Evolutionary conservation across 805 yeast genomes (phyloP).

Genomic region (Cyberlindnera misumaiensis): DNA sequence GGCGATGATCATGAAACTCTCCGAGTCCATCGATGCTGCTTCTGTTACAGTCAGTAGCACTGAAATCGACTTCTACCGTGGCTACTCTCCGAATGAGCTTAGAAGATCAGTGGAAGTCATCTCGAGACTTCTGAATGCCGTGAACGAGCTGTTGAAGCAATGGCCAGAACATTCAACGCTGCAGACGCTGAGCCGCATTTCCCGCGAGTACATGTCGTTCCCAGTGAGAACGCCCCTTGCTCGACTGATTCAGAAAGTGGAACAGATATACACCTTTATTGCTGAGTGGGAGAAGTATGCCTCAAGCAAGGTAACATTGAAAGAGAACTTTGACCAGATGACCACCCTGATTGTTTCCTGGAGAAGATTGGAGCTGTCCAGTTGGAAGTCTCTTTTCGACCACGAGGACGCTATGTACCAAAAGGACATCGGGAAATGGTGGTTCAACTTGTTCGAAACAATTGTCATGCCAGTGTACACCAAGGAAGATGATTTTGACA

Average conservation of each 20-base stretch:
- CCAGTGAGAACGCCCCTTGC: slow-evolving; percentile 71
- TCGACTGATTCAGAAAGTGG: slow-evolving; percentile 70
- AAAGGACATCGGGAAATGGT: slow-evolving; percentile 67
- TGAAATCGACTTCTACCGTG: slow-evolving; percentile 59
- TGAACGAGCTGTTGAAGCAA: slow-evolving; percentile 41
- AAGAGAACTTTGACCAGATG: slow-evolving; percentile 45
- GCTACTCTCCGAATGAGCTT: slow-evolving; percentile 53
- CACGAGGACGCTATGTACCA: slow-evolving; percentile 50
- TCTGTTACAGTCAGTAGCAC: slow-evolving; percentile 20
- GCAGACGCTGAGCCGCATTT: slow-evolving; percentile 54
- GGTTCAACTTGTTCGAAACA: slow-evolving; percentile 85
- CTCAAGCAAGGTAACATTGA: slow-evolving; percentile 63
- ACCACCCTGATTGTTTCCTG: slow-evolving; percentile 75
- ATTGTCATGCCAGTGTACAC: slow-evolving; percentile 43
- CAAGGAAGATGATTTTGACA: slow-evolving; percentile 29
- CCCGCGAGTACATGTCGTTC: slow-evolving; percentile 57
- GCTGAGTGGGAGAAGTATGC: slow-evolving; percentile 95
- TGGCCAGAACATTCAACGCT: slow-evolving; percentile 98
- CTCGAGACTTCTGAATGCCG: slow-evolving; percentile 37
- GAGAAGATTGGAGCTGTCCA: slow-evolving; percentile 80
- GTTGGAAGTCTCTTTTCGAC: slow-evolving; percentile 75
- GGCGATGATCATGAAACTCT: slow-evolving; percentile 29
- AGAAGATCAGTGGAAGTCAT: slow-evolving; percentile 48
- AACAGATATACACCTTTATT: slow-evolving; percentile 75
- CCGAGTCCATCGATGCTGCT: slow-evolving; percentile 27